Percentiles rank a stretch among this genome's conserved stretches.
Conservation (phyloP, 345 rosid genomes). For the Eucalyptus brandiana region DNA sequence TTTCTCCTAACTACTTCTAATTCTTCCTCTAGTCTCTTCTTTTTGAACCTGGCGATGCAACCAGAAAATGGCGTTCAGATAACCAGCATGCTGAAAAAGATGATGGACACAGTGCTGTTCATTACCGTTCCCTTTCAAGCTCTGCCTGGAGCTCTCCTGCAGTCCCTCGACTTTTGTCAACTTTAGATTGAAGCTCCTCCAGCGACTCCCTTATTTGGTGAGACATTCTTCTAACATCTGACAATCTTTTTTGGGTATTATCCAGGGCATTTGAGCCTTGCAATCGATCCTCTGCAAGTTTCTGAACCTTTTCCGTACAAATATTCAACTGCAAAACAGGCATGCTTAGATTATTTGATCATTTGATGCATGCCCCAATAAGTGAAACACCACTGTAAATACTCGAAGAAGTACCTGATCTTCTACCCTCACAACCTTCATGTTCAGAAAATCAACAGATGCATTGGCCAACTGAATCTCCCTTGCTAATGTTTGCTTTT, state of each 20-base stretch:
- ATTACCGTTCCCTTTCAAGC: constrained; percentile 70
- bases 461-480: constrained; percentile 65
- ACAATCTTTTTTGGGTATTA: constrained; percentile 47
- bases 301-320: constrained; percentile 62
- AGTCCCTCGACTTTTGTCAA: constrained; percentile 37
- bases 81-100: neutral
- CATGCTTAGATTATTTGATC: neutral
- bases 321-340: constrained; percentile 54
- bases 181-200: constrained; percentile 52
- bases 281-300: constrained; percentile 50
- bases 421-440: constrained; percentile 63
- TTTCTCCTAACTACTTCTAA: constrained; percentile 56
- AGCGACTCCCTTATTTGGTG: constrained; percentile 57
- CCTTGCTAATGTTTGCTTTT: constrained; percentile 49
- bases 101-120: neutral
- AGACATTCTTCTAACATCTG: constrained; percentile 44
- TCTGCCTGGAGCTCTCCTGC: constrained; percentile 46
- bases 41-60: constrained; percentile 41
- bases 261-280: constrained; percentile 39
- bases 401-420: constrained; percentile 57
- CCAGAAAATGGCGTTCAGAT: neutral
- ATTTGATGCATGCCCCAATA: neutral
- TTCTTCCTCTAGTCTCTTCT: constrained; percentile 78
- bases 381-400: neutral
- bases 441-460: constrained; percentile 50